These are phyloP conservation scores for Cyphellophora attinorum DNA, from an alignment of 2,329 filamentous ascomycete genomes.

Conservation along the genomic window DNA sequence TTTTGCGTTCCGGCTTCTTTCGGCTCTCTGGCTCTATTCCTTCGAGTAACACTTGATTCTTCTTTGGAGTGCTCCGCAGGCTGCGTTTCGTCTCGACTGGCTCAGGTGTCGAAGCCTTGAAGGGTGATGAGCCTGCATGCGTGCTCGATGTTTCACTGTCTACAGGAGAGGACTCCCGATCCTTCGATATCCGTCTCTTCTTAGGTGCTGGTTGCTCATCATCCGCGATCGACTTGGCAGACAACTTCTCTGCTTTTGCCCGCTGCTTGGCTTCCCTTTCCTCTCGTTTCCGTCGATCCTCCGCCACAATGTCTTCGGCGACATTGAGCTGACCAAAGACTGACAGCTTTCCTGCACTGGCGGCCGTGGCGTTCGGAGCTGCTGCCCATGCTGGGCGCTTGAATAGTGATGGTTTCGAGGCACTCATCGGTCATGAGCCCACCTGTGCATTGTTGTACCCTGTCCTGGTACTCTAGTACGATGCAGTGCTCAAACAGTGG, in stretches of 20 bases:
- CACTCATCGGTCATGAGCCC: not conserved
- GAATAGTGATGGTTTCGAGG: constrained; percentile 33
- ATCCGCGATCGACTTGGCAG: not conserved
- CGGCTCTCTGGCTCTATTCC: constrained; percentile 4
- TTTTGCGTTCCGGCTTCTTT: constrained; percentile 1
- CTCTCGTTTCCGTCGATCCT: constrained; percentile 27
- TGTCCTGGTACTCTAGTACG: too few species aligned
- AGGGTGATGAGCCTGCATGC: not conserved
- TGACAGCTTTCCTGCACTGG: constrained; percentile 21
- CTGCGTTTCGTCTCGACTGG: constrained; percentile 2
- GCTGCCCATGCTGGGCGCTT: constrained; percentile 43
- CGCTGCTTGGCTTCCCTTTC: constrained; percentile 22
- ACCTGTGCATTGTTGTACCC: too few species aligned
- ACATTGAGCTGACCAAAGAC: constrained; percentile 41
- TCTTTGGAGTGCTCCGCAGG: constrained; percentile 10
- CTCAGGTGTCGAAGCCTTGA: not conserved
- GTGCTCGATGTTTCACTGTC: constrained; percentile 5
- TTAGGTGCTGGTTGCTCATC: constrained; percentile 19
- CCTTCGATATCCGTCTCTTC: constrained; percentile 20
- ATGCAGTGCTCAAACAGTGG: too few species aligned
- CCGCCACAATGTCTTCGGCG: constrained; percentile 35
- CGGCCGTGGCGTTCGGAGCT: constrained; percentile 8
- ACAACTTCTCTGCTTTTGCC: constrained; percentile 18
- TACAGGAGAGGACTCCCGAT: constrained; percentile 23
- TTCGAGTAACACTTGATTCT: constrained; percentile 3